phyloP scores from a whole-genome alignment of 2,329 filamentous ascomycete species.

The Aspergillus sp. region DNA sequence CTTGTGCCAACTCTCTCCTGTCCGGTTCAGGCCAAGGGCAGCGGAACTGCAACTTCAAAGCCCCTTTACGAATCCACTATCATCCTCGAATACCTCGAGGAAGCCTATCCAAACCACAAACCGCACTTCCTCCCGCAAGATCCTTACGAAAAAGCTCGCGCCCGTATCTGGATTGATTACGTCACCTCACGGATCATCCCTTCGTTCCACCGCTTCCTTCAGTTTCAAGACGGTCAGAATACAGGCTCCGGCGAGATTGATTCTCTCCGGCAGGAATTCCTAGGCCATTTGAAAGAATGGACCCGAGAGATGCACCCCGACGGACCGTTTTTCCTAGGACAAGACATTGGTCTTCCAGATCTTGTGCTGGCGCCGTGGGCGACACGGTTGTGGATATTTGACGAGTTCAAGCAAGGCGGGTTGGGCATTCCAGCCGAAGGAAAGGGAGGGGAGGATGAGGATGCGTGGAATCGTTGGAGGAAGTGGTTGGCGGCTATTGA shows the following conservation, averaged over 20 bases:
- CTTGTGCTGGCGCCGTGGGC: slow-evolving; percentile 66
- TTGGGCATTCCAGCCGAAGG: slow-evolving; percentile 43
- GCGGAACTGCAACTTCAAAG: slow-evolving; percentile 30
- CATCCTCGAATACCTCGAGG: slow-evolving; percentile 68
- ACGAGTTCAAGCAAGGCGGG: slow-evolving; percentile 59
- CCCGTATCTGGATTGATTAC: slow-evolving; percentile 67
- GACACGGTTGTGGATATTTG: slow-evolving; percentile 62
- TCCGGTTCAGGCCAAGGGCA: slow-evolving; percentile 4
- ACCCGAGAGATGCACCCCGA: slow-evolving; percentile 51
- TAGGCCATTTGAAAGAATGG: slow-evolving; percentile 52
- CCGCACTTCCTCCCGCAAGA: slow-evolving; percentile 51
- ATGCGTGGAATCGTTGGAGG: slow-evolving; percentile 57
- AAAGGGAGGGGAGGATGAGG: slow-evolving; percentile 46
- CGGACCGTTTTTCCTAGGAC: slow-evolving; percentile 62
- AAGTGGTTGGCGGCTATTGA: slow-evolving; percentile 55
- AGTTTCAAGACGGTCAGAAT: slow-evolving; percentile 31
- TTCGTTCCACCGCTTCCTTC: slow-evolving; percentile 56
- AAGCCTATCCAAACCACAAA: slow-evolving; percentile 51
- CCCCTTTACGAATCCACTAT: slow-evolving; percentile 66
- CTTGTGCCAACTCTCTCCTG: slow-evolving; percentile 60
- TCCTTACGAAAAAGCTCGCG: slow-evolving; percentile 56
- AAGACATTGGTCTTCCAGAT: slow-evolving; percentile 59
- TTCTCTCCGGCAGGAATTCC: slow-evolving; percentile 51
- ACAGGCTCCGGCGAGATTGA: slow-evolving; percentile 34
- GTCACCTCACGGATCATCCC: slow-evolving; percentile 60